Conservation (phyloP, 331 rosid species). For the Rhamnella rubrinervis region DNA sequence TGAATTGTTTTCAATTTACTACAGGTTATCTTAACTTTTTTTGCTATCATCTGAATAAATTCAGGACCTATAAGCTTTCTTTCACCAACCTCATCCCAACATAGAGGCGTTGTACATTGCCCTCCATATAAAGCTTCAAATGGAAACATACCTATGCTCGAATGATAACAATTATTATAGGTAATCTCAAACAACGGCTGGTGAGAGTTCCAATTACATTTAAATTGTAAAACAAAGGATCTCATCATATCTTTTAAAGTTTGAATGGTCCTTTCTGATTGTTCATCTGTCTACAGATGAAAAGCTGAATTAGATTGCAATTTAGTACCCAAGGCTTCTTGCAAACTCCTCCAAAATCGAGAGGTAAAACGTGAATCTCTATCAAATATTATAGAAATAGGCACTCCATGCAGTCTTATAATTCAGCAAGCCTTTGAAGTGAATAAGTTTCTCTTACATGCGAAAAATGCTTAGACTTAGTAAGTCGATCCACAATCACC, state of each 20-base stretch:
- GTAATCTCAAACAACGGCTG: too few relatives aligned
- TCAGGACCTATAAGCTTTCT: too few relatives aligned
- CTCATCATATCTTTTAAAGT: not conserved
- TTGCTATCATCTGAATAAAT: too few relatives aligned
- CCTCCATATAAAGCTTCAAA: too few relatives aligned
- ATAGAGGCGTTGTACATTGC: too few relatives aligned
- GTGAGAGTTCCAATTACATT: too few relatives aligned
- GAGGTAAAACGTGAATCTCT: not conserved
- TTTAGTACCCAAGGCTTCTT: not conserved
- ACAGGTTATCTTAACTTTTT: too few relatives aligned
- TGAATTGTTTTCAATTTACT: too few relatives aligned
- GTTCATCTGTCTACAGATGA: not conserved
- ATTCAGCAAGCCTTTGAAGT: not conserved
- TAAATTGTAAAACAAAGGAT: too few relatives aligned
- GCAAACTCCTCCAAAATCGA: not conserved
- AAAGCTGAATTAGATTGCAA: not conserved
- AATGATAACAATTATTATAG: too few relatives aligned
- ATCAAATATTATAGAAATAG: not conserved
- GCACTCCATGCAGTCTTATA: not conserved
- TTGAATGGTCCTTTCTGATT: not conserved
- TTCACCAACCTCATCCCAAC: too few relatives aligned
- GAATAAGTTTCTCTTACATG: not conserved
- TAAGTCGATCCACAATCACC: not conserved
- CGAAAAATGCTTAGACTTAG: not conserved
- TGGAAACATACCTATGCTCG: too few relatives aligned